Base-by-base conservation (phyloP, 2,329 filamentous ascomycete species). In the Exophiala mesophila region DNA sequence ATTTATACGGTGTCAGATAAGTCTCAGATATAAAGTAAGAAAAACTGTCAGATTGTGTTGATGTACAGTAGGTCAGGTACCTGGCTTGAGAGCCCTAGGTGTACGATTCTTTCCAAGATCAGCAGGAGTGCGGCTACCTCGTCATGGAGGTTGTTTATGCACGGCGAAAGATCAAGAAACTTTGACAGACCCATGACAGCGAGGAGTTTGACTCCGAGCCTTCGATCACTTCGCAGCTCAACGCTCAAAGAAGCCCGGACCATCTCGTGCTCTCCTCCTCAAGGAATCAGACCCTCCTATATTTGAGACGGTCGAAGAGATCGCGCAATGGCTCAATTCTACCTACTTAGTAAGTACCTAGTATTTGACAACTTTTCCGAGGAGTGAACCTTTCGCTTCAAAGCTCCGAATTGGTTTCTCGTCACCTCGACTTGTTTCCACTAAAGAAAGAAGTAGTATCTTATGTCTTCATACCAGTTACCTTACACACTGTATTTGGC, bases 401-500 rank as follows among this genome's bases (percentile, higher is more conserved):
- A 41, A 16, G 18, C 13, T 44, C 41, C 5, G 28, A 38, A 12
- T 17, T 39, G 19, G 35, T 39, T 17, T 29, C 39, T 4, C 39
- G 41, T 39, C 34, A 44, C 21, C 41, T 44, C 17, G 41, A 39
- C 29, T 38, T 44, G 17, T 44, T 44, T 24, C 50, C 47, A 40
- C 42, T 49, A 20, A 53, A 55, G n/a, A n/a, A n/a, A n/a, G n/a
- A n/a, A n/a, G n/a, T n/a, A n/a, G n/a, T 26, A 50, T 55, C n/a
- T 5, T 57, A 4, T 55, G 47, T 49, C 40, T 26, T 39, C 52
- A 44, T 50, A 58, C 47, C 52, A 55, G 2, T 46, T 49, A 17
- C 26, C 53, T 2, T 58, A 46, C 36, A 41, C 57, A 35, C 12
- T 57, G 43, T 50, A 58, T 44, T 58, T 49, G 55, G 45, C 46